phyloP scores from a whole-genome alignment of 139 green algal genomes.

The Nannochloris sp. region DNA sequence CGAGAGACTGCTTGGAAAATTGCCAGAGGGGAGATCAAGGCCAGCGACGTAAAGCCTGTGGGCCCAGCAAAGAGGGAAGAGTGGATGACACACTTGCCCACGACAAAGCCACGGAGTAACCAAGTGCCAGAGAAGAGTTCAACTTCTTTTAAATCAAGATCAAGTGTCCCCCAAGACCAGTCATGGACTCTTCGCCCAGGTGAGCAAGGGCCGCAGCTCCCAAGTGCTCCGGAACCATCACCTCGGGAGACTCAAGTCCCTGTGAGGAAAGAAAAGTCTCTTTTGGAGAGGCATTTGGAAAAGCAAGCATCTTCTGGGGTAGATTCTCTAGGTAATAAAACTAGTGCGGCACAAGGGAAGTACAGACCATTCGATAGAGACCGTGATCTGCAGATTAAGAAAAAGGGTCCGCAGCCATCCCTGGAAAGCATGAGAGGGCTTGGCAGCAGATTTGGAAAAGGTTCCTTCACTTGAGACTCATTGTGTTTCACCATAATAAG shows the following conservation, averaged over 20 bases:
- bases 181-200: constrained; percentile 63
- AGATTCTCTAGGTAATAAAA: constrained; percentile 17
- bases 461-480: background rate
- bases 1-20: constrained; percentile 15
- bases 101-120: constrained; percentile 16
- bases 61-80: constrained; percentile 27
- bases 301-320: constrained; percentile 2
- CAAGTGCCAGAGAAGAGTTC: background rate
- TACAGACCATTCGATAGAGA: constrained; percentile 61
- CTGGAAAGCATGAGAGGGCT: constrained; percentile 37
- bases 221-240: background rate
- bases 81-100: constrained; percentile 79
- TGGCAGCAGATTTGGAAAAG: constrained; percentile 25
- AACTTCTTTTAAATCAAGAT: background rate
- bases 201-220: constrained; percentile 23
- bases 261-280: constrained; percentile 39
- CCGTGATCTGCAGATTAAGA: constrained; percentile 43
- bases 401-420: constrained; percentile 32
- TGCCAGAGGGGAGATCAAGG: constrained; percentile 42
- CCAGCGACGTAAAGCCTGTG: constrained; percentile 42
- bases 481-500: background rate
- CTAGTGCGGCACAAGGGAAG: constrained; percentile 27
- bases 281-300: constrained; percentile 65
- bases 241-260: background rate
- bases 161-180: constrained; percentile 43